A percentile compares a stretch with the other conserved stretches of the same genome.
Conservation (phyloP, 2,329 filamentous ascomycete species). For the Ciborinia camelliae region DNA sequence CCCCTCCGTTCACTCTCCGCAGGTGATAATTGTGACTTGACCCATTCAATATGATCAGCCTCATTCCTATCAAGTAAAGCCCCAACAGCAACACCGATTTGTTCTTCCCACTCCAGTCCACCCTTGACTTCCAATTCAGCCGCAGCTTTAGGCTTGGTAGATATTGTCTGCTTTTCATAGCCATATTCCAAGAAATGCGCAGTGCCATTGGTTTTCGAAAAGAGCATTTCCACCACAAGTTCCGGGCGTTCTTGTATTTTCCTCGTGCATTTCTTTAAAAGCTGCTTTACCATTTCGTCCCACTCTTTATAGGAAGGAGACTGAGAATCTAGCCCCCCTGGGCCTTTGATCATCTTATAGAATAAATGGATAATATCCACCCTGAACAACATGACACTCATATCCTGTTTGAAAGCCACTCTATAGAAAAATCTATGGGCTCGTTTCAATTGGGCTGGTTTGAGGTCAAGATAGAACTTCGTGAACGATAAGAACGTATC, state of each 20-base stretch:
- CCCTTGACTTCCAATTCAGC: constrained; percentile 81
- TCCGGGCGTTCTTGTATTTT: constrained; percentile 84
- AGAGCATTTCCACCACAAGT: constrained; percentile 85
- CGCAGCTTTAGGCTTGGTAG: constrained; percentile 63
- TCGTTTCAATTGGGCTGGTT: constrained; percentile 77
- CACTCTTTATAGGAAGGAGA: constrained; percentile 77
- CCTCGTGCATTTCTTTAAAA: constrained; percentile 76
- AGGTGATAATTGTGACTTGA: constrained; percentile 66
- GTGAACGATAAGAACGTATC: constrained; percentile 84
- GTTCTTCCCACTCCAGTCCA: constrained; percentile 59
- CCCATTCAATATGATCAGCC: constrained; percentile 72
- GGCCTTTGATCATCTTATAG: constrained; percentile 88
- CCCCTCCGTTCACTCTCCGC: constrained; percentile 70
- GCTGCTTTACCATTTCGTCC: constrained; percentile 82
- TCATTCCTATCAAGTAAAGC: constrained; percentile 78
- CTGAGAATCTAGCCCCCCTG: constrained; percentile 66
- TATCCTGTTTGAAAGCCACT: constrained; percentile 90
- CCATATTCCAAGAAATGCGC: constrained; percentile 88
- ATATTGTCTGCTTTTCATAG: constrained; percentile 72
- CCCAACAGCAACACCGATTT: constrained; percentile 75
- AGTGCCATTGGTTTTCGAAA: constrained; percentile 83
- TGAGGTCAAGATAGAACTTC: constrained; percentile 76
- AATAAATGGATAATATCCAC: constrained; percentile 88
- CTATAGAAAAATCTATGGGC: constrained; percentile 93
- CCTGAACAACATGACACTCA: constrained; percentile 82